Evolutionary conservation across 2,329 filamentous ascomycete species (phyloP).

Genomic region (Colletotrichum brevisporum): DNA sequence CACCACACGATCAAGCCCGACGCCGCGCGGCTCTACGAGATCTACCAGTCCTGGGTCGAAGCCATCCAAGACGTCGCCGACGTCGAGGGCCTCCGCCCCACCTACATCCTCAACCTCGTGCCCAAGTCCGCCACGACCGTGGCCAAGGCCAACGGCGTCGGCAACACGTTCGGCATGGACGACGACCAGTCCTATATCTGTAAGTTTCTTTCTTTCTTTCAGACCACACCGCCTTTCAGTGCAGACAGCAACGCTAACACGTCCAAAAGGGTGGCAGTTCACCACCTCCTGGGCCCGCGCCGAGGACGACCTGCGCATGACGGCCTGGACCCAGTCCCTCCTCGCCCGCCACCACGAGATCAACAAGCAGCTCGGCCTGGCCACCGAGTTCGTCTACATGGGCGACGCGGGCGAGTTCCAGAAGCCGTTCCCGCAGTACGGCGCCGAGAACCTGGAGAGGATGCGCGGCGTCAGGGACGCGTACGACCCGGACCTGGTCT

Average conservation of each 20-base stretch:
- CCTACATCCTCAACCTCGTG: constrained; percentile 52
- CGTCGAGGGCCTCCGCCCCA: constrained; percentile 53
- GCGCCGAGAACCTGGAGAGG: constrained; percentile 50
- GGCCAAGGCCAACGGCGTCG: constrained; percentile 52
- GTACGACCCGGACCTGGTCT: constrained; percentile 52
- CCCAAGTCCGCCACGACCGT: constrained; percentile 47
- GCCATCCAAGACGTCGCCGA: constrained; percentile 51
- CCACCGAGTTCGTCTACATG: constrained; percentile 54
- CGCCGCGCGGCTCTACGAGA: constrained; percentile 46
- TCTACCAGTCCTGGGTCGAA: constrained; percentile 53
- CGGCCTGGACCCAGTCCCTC: constrained; percentile 49
- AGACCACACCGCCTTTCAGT: too few species aligned
- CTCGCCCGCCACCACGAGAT: constrained; percentile 48
- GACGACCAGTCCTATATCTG: constrained; percentile 49
- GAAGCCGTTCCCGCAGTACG: constrained; percentile 51
- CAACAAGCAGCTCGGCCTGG: constrained; percentile 49
- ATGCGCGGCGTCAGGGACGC: constrained; percentile 47
- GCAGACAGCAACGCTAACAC: too few species aligned
- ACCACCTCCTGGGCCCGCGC: constrained; percentile 53
- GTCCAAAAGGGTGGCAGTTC: constrained; percentile 53
- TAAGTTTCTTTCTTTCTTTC: constrained; percentile 40
- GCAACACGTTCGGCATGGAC: constrained; percentile 55
- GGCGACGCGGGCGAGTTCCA: constrained; percentile 56
- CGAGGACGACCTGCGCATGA: constrained; percentile 53
- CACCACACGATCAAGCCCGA: constrained; percentile 55